Evolutionary conservation across 306 rosid species (phyloP).

Genomic region (Herpetospermum pedunculosum): DNA sequence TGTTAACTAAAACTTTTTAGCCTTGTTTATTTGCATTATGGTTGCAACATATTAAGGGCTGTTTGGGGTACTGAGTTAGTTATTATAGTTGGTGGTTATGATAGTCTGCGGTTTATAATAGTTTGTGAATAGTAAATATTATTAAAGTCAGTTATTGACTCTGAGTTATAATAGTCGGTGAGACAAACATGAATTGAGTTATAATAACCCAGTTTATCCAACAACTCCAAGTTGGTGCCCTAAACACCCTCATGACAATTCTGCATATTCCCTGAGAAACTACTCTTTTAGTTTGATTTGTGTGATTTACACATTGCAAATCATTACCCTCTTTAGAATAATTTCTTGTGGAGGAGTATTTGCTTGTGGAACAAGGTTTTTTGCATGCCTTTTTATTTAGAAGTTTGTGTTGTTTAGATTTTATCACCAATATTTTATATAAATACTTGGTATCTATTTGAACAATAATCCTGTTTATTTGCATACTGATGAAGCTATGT

Average conservation of each 20-base stretch:
- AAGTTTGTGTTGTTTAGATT: not conserved
- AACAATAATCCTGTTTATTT: not conserved
- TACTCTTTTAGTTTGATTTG: not conserved
- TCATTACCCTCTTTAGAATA: not conserved
- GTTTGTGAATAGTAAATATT: no score
- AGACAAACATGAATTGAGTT: no score
- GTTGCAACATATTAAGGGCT: no score
- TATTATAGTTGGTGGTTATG: no score
- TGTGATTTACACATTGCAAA: not conserved
- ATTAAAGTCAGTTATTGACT: no score
- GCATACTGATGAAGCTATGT: not conserved
- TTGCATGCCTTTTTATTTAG: not conserved
- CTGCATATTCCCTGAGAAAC: not conserved
- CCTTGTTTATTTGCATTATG: not conserved
- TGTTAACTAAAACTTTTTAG: not conserved
- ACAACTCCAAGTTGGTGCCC: no score
- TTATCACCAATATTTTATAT: not conserved
- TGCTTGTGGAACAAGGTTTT: not conserved
- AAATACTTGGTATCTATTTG: not conserved
- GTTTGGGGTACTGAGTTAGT: no score
- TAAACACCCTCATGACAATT: not conserved
- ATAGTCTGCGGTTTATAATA: no score
- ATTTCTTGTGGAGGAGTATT: not conserved
- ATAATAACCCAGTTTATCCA: no score
- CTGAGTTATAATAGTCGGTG: no score